Percentiles rank a stretch among this genome's conserved stretches.
phyloP scores from a whole-genome alignment of 805 yeast species.

The Debaryomyces tyrocola region DNA sequence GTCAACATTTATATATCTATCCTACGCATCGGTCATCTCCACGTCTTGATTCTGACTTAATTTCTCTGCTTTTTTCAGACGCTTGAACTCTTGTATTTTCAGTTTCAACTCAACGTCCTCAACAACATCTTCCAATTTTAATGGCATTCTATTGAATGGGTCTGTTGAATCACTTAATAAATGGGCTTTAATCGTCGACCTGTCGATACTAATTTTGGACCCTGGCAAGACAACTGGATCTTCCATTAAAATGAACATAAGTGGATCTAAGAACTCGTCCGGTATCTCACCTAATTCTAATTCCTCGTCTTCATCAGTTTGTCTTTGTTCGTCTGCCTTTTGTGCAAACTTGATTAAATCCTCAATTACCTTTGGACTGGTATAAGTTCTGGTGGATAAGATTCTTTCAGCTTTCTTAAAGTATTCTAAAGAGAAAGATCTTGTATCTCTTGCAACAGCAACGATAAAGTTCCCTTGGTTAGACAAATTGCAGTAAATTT shows the following conservation, averaged over 20 bases:
- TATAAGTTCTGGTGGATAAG: conserved; percentile 54
- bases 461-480: conserved; percentile 61
- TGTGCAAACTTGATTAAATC: conserved; percentile 56
- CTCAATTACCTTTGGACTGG: conserved; percentile 48
- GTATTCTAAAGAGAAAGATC: conserved; percentile 72
- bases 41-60: conserved; percentile 11
- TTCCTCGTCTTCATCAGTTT: conserved; percentile 77
- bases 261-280: conserved; percentile 94
- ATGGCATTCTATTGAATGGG: conserved; percentile 93
- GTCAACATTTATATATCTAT: not conserved
- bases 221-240: conserved; percentile 95
- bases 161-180: conserved; percentile 92
- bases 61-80: conserved; percentile 34
- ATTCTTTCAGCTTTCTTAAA: conserved; percentile 73
- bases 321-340: conserved; percentile 60
- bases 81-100: conserved; percentile 60
- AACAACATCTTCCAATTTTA: conserved; percentile 82
- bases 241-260: conserved; percentile 93
- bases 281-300: conserved; percentile 90
- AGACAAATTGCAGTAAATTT: conserved; percentile 74
- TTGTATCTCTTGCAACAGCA: conserved; percentile 88
- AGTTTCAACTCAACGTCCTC: conserved; percentile 71
- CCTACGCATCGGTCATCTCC: conserved; percentile 17
- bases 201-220: conserved; percentile 80
- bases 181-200: conserved; percentile 91